Evolutionary conservation across 2,329 filamentous ascomycete species (phyloP).

Genomic region (Phyllosticta ampelicida): DNA sequence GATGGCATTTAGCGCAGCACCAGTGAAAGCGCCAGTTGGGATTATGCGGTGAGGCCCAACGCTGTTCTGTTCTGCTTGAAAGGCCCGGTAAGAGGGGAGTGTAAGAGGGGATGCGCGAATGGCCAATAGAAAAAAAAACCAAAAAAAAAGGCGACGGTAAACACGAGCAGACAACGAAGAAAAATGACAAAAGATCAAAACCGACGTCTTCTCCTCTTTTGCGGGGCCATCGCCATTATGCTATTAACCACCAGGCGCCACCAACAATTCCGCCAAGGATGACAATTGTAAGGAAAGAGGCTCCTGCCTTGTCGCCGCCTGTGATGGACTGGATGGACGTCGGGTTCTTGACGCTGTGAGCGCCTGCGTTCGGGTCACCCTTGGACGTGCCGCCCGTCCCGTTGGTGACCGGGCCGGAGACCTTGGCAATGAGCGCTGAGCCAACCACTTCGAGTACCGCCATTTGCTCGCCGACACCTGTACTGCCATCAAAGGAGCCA

Average conservation of each 20-base stretch:
- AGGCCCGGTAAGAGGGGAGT: neutral
- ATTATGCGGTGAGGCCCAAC: neutral
- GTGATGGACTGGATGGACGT: constrained; percentile 33
- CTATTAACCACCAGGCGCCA: constrained; percentile 46
- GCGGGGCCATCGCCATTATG: constrained; percentile 3
- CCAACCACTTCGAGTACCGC: constrained; percentile 45
- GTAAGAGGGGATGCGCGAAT: neutral
- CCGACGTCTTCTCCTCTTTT: neutral
- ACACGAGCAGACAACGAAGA: neutral
- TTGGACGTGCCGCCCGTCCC: constrained; percentile 41
- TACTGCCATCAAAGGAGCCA: constrained; percentile 34
- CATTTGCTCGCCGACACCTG: constrained; percentile 50
- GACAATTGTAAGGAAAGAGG: constrained; percentile 52
- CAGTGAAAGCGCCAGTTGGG: neutral
- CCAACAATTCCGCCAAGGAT: constrained; percentile 45
- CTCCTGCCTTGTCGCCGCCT: constrained; percentile 56
- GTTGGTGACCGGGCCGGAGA: constrained; percentile 29
- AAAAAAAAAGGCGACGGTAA: neutral
- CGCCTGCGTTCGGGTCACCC: constrained; percentile 35
- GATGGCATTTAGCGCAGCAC: neutral
- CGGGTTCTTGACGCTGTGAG: constrained; percentile 20
- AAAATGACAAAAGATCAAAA: neutral
- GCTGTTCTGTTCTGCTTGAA: no score
- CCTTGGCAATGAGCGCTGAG: constrained; percentile 19
- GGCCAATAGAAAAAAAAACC: neutral